Evolutionary conservation across 78 protist species (phyloP).

Genomic region (Creolimax fragrantissima): DNA sequence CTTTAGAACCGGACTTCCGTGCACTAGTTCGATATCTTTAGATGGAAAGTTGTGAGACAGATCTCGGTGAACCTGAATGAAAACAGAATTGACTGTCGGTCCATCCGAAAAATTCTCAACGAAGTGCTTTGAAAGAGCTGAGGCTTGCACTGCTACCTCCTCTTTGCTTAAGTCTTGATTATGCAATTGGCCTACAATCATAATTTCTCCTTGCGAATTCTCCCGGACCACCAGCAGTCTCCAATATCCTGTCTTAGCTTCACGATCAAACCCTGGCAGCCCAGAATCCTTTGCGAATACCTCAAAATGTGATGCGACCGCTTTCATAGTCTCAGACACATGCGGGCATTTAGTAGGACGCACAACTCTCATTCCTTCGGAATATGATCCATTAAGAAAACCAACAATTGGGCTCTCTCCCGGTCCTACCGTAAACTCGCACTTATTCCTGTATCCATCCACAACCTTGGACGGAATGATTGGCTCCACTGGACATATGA

Average conservation of each 20-base stretch:
- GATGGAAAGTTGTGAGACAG: neutral
- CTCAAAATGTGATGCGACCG: neutral
- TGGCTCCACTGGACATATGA: neutral
- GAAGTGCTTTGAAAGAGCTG: neutral
- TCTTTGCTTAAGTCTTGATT: neutral
- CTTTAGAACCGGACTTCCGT: neutral
- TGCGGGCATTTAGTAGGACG: neutral
- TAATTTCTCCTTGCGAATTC: neutral
- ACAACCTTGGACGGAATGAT: neutral
- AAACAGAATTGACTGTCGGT: neutral
- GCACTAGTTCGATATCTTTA: neutral
- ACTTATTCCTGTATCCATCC: neutral
- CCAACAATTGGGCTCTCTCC: neutral
- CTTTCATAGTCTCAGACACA: neutral
- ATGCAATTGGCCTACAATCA: neutral
- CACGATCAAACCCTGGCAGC: neutral
- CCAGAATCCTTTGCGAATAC: neutral
- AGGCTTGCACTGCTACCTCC: neutral
- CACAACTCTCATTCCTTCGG: neutral
- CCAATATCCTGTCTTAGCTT: neutral
- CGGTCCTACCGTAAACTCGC: neutral
- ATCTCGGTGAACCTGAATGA: neutral
- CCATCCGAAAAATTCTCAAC: neutral
- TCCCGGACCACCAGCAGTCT: neutral
- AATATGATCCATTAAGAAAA: neutral